Evolutionary conservation across 2,329 filamentous ascomycete species (phyloP).

Genomic region (Fusarium torulosum): DNA sequence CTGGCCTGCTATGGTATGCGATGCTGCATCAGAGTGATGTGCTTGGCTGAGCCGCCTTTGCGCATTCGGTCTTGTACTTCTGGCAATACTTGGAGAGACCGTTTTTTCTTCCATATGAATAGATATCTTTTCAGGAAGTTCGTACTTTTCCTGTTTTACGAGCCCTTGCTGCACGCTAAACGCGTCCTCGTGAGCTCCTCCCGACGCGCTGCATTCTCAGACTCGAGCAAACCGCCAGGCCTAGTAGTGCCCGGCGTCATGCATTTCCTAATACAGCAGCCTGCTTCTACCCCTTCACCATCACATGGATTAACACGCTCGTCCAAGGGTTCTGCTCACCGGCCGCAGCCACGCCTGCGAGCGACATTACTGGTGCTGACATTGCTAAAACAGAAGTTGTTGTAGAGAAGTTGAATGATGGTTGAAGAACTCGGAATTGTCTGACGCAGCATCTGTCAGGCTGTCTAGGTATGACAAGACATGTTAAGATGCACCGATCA

Average conservation of each 20-base stretch:
- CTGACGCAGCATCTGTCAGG: slow-evolving; percentile 2
- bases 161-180: slow-evolving; percentile 43
- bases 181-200: slow-evolving; percentile 45
- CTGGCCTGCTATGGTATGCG: slow-evolving; percentile 31
- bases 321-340: slow-evolving; percentile 44
- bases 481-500: slow-evolving; percentile 23
- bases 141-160: slow-evolving; percentile 16
- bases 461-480: slow-evolving; percentile 30
- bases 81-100: slow-evolving; percentile 32
- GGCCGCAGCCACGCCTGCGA: slow-evolving; percentile 45
- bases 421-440: slow-evolving; percentile 2
- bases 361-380: slow-evolving; percentile 44
- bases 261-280: slow-evolving; percentile 46
- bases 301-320: slow-evolving; percentile 46
- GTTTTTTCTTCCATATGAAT: slow-evolving; percentile 12
- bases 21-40: slow-evolving; percentile 15
- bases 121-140: slow-evolving; percentile 9
- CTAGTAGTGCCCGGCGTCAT: slow-evolving; percentile 44
- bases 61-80: not conserved
- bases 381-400: slow-evolving; percentile 14
- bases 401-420: slow-evolving; percentile 9
- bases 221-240: slow-evolving; percentile 32
- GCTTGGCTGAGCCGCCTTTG: slow-evolving; percentile 1
- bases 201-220: slow-evolving; percentile 41
- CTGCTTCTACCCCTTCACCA: slow-evolving; percentile 43